Evolutionary conservation across 257 asterid species (phyloP).

Genomic region (Solanum corneliomulleri): DNA sequence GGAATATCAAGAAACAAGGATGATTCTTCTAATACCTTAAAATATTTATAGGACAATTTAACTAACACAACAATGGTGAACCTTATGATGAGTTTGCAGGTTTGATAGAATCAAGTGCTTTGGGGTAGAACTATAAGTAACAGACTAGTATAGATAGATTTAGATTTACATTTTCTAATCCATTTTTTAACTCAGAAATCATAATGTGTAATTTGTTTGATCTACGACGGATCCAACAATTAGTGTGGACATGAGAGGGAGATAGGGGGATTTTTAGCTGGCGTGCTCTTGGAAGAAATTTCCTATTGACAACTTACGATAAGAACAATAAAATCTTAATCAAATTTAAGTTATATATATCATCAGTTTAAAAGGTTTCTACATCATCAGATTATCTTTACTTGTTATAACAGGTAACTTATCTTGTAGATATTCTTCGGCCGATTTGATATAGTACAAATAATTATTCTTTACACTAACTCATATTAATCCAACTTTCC

Average conservation of each 20-base stretch:
- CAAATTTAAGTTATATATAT: not conserved
- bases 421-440: not conserved
- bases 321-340: not conserved
- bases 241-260: not conserved
- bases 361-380: not conserved
- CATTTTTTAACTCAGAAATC: not conserved
- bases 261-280: not conserved
- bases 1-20: not conserved
- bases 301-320: not conserved
- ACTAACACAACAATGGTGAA: not conserved
- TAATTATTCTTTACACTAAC: not conserved
- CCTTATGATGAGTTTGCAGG: not conserved
- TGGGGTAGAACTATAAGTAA: not conserved
- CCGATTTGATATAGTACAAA: not conserved
- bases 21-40: not conserved
- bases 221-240: not conserved
- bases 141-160: not conserved
- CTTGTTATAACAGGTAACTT: not conserved
- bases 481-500: not conserved
- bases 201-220: not conserved
- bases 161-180: not conserved
- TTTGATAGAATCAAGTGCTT: not conserved
- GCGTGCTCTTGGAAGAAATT: not conserved
- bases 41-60: not conserved
- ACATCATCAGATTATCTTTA: not conserved